phyloP scores from a whole-genome alignment of 345 rosid species.

The Adansonia digitata region DNA sequence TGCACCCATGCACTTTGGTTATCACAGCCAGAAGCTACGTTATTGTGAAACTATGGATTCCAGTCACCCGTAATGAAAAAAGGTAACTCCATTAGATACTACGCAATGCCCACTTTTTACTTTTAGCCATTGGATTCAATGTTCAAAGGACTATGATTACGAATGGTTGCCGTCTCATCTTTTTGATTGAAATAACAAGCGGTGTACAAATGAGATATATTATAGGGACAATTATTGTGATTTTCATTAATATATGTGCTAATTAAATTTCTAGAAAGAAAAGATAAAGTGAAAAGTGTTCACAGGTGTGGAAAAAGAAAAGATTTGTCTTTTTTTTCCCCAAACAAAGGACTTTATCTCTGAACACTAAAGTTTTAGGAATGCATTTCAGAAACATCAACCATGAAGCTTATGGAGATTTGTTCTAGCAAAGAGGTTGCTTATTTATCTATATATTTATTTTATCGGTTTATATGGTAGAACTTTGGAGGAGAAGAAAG shows the following conservation, averaged over 20 bases:
- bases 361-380: slow-evolving; percentile 22
- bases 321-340: no score
- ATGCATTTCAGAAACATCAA: slow-evolving; percentile 2
- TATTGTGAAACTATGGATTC: slow-evolving; percentile 11
- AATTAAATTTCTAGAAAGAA: not conserved
- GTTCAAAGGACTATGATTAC: not conserved
- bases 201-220: not conserved
- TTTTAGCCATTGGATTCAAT: slow-evolving; percentile 12
- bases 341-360: slow-evolving; percentile 13
- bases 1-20: not conserved
- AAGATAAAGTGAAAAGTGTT: not conserved
- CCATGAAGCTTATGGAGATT: slow-evolving; percentile 12
- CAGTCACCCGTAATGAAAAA: slow-evolving; percentile 9
- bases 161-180: not conserved
- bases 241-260: not conserved
- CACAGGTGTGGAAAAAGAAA: not conserved
- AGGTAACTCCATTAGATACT: not conserved
- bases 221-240: not conserved
- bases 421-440: slow-evolving; percentile 13
- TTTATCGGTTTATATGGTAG: not conserved
- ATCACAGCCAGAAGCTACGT: slow-evolving; percentile 14
- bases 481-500: not conserved
- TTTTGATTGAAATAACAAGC: not conserved
- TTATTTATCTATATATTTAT: not conserved
- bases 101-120: not conserved